Base-by-base conservation (phyloP, 2,329 filamentous ascomycete species). In the Grosmannia serpens region DNA sequence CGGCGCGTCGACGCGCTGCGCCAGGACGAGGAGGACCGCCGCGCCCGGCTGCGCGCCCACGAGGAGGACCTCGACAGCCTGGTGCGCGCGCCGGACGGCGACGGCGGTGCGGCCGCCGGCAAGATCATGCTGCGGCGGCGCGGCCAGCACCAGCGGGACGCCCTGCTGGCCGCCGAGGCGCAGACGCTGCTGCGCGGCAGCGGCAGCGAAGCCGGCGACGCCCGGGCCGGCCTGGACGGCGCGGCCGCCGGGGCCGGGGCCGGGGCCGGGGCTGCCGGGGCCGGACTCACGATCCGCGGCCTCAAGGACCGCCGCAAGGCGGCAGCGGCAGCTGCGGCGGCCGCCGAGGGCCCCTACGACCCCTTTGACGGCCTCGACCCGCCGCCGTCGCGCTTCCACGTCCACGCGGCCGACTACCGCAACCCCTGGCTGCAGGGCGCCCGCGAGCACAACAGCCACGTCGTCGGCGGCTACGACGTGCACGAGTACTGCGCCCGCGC, bases 391-490 rank as follows among this genome's bases (percentile, higher is more conserved):
- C 86, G 91, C 65, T 92, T 89, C 67, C 75, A 79, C 11, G 67
- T 95, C 44, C 81, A 85, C 63, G 20, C 53, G 3, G 79, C 82
- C 55, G 75, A 79, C 49, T 96, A 96, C 70, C 81, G 85, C 49
- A 90, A 88, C 68, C 81, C 86, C 53, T 90, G 85, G 77, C 75
- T 95, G 57, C 84, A 87, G 51, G 76, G 76, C 27, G 80, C 85
- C 35, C 81, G 85, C 59, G 81, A 81, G 47, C 86, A 91, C 67
- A 73, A 79, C 2, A 77, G 80, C 51, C 84, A 87, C 67, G 75
- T 81, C 56, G 89, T 88, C 20, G 91, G 91, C 35, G 95, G 94
- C 0, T 97, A 95, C 72, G 85, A 86, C 66, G 76, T 92, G 50
- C 77, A 81, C 38, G 91, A 96, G 68, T 97, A 94, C 68, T 89